Evolutionary conservation across 2,329 filamentous ascomycete species (phyloP).

Genomic region (Ilyonectria sp.): DNA sequence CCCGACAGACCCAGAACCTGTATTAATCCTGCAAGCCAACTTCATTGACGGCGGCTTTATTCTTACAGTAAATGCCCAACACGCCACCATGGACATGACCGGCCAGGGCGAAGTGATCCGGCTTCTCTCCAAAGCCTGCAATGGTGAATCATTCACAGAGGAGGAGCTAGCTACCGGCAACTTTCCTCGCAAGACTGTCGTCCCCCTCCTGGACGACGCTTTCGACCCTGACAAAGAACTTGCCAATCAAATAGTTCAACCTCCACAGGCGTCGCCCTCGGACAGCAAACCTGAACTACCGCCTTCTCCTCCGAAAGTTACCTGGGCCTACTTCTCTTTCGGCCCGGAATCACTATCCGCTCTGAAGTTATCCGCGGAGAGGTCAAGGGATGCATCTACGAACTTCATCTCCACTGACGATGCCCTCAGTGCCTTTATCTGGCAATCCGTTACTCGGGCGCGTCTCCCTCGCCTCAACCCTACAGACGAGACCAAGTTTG

Average conservation of each 20-base stretch:
- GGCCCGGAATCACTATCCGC: conserved; percentile 50
- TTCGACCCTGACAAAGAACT: conserved; percentile 55
- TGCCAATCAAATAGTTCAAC: conserved; percentile 52
- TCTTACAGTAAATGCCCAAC: conserved; percentile 64
- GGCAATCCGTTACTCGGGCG: conserved; percentile 60
- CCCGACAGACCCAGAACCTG: conserved; percentile 49
- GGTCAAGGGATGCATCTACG: conserved; percentile 15
- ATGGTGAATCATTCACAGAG: conserved; percentile 58
- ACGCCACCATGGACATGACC: conserved; percentile 66
- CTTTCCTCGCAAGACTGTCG: conserved; percentile 52
- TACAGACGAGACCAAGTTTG: conserved; percentile 51
- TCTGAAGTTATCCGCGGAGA: conserved; percentile 58
- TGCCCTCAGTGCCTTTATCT: conserved; percentile 65
- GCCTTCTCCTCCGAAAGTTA: conserved; percentile 46
- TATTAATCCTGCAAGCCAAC: conserved; percentile 64
- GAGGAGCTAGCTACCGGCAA: conserved; percentile 63
- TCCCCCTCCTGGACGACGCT: conserved; percentile 57
- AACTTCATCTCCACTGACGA: conserved; percentile 69
- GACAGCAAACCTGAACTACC: conserved; percentile 10
- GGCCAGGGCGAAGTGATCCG: conserved; percentile 63
- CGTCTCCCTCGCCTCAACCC: conserved; percentile 55
- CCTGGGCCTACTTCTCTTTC: conserved; percentile 65
- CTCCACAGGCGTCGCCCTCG: conserved; percentile 29
- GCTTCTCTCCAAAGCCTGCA: conserved; percentile 65
- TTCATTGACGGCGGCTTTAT: conserved; percentile 65